These are phyloP conservation scores for Theileria annulata DNA, from an alignment of 169 alveolate genomes.

Conservation along the genomic window DNA sequence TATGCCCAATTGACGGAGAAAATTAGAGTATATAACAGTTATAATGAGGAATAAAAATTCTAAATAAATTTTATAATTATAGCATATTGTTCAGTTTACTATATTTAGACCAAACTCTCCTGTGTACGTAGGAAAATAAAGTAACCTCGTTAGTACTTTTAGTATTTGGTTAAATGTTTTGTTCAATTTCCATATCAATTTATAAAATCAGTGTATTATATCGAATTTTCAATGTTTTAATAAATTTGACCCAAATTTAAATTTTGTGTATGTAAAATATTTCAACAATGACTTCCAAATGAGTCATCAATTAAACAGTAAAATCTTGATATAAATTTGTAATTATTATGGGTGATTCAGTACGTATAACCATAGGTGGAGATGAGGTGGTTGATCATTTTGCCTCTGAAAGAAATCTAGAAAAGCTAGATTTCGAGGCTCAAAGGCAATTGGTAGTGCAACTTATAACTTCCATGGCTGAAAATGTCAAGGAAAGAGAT, in stretches of 20 bases:
- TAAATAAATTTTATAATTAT: neutral
- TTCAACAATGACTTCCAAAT: neutral
- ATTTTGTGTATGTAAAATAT: neutral
- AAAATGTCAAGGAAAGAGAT: conserved; percentile 48
- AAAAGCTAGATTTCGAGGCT: conserved; percentile 60
- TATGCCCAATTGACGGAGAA: conserved; percentile 7
- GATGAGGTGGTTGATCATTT: conserved; percentile 25
- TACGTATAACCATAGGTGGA: conserved; percentile 16
- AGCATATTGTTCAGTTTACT: neutral
- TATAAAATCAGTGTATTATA: neutral
- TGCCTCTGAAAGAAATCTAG: conserved; percentile 37
- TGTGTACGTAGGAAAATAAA: neutral
- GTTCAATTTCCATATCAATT: neutral
- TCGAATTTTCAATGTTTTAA: neutral
- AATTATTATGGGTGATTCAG: neutral
- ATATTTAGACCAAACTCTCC: conserved; percentile 12
- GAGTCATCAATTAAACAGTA: neutral
- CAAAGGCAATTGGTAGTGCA: conserved; percentile 35
- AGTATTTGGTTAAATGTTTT: neutral
- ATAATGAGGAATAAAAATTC: neutral
- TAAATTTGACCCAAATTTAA: neutral
- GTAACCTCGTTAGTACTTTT: neutral
- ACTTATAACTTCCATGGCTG: conserved; percentile 46
- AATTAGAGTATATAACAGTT: neutral
- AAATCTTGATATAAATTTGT: neutral